A percentile compares a stretch with the other conserved stretches of the same genome.
Conservation (phyloP, 1,139 yeast species). For the Magnusiomyces suaveolens region DNA sequence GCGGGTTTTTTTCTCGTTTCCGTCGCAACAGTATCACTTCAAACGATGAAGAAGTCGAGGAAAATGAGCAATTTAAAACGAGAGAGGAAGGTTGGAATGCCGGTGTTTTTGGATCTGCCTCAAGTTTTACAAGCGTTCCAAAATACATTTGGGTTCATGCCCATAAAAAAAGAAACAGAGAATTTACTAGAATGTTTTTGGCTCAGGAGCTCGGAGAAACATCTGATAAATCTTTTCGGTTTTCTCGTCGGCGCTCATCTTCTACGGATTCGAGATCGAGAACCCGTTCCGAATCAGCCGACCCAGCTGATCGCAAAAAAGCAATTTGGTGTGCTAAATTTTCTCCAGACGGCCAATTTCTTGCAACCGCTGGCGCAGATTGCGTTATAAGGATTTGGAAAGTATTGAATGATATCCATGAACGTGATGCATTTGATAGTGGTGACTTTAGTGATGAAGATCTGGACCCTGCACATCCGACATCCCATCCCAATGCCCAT, state of each 20-base stretch:
- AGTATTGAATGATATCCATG: constrained; percentile 43
- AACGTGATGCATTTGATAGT: constrained; percentile 17
- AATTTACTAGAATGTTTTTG: constrained; percentile 51
- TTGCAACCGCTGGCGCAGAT: constrained; percentile 81
- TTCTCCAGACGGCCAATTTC: constrained; percentile 65
- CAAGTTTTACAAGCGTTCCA: constrained; percentile 28
- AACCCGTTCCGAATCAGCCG: neutral
- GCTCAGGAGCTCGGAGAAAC: constrained; percentile 60
- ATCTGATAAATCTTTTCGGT: neutral
- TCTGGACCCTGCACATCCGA: neutral
- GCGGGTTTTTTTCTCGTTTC: constrained; percentile 6
- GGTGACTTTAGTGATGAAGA: constrained; percentile 15
- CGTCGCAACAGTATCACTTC: neutral
- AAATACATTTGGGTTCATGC: constrained; percentile 33
- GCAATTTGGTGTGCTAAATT: constrained; percentile 69
- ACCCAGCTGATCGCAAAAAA: constrained; percentile 21
- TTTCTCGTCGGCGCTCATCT: constrained; percentile 5
- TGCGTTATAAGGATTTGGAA: constrained; percentile 64
- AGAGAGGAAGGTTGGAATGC: constrained; percentile 32
- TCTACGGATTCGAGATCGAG: constrained; percentile 2
- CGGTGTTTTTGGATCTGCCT: constrained; percentile 27
- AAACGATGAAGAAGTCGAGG: constrained; percentile 9
- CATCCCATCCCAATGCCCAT: neutral
- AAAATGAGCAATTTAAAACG: constrained; percentile 2
- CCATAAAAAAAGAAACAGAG: constrained; percentile 28